phyloP scores from a whole-genome alignment of 257 asterid species.

The Thymus quinquecostatus region DNA sequence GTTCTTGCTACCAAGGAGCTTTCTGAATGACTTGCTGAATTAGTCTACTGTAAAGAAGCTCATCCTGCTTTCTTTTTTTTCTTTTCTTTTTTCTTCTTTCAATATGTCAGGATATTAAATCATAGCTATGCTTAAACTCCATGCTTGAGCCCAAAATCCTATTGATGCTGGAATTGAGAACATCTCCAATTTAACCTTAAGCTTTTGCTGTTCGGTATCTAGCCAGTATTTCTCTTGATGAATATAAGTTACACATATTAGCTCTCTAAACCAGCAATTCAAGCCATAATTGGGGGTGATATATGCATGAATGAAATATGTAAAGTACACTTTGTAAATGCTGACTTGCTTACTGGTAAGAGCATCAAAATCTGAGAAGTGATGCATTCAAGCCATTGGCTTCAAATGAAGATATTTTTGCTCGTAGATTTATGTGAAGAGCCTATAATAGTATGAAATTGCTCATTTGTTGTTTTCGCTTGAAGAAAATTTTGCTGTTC shows the following conservation, averaged over 20 bases:
- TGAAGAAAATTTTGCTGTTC: constrained; percentile 1
- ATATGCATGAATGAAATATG: neutral
- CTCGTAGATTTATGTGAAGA: neutral
- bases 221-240: neutral
- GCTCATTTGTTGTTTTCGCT: neutral
- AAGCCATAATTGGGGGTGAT: neutral
- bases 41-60: neutral
- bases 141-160: neutral
- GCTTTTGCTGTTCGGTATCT: neutral
- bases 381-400: constrained; percentile 7
- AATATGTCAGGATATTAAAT: neutral
- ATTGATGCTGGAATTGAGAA: neutral
- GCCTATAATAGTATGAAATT: no score
- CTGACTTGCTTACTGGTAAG: constrained; percentile 5
- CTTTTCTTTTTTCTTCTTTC: neutral
- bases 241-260: neutral
- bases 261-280: neutral
- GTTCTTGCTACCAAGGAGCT: neutral
- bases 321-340: neutral
- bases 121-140: neutral
- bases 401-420: constrained; percentile 2
- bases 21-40: neutral
- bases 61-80: neutral
- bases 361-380: neutral
- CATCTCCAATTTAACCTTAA: neutral